A percentile compares a stretch with the other conserved stretches of the same genome.
Conservation (phyloP, 176 grass and related monocot species). For the Musa schizocarpa region DNA sequence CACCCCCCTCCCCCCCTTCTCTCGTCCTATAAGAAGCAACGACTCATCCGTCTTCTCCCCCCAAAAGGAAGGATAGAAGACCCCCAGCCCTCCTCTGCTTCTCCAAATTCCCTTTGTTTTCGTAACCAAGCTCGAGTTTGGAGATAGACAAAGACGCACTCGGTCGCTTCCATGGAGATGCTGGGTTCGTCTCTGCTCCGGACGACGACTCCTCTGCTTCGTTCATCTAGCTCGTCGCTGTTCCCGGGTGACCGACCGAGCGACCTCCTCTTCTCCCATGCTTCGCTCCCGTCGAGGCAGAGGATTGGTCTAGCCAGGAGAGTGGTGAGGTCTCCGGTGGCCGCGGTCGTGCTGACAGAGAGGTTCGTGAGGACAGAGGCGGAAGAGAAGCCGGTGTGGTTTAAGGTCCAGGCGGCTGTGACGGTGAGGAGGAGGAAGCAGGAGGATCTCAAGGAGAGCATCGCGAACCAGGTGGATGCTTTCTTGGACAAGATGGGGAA, state of each 20-base stretch:
- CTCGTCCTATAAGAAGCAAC: neutral
- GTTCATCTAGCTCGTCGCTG: neutral
- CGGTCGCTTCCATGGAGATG: neutral
- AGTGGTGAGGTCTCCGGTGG: neutral
- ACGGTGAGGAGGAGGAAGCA: slow-evolving; percentile 63
- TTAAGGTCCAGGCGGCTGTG: slow-evolving; percentile 53
- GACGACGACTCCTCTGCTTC: neutral
- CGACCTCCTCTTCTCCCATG: neutral
- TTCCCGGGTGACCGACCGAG: neutral
- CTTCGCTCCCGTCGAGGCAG: neutral
- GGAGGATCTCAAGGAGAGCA: slow-evolving; percentile 35
- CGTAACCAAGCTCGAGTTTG: neutral
- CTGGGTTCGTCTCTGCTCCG: neutral
- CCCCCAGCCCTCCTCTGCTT: neutral
- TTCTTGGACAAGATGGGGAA: slow-evolving; percentile 51
- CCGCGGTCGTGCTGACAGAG: slow-evolving; percentile 32
- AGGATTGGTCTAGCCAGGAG: neutral
- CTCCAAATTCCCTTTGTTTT: neutral
- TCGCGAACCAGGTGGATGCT: slow-evolving; percentile 53
- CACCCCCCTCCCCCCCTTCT: neutral
- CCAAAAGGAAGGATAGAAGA: neutral
- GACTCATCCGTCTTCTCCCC: neutral
- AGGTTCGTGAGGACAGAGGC: slow-evolving; percentile 5
- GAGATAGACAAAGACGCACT: neutral
- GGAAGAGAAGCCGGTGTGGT: slow-evolving; percentile 34